phyloP scores from a whole-genome alignment of 306 rosid species.

The Purshia tridentata region DNA sequence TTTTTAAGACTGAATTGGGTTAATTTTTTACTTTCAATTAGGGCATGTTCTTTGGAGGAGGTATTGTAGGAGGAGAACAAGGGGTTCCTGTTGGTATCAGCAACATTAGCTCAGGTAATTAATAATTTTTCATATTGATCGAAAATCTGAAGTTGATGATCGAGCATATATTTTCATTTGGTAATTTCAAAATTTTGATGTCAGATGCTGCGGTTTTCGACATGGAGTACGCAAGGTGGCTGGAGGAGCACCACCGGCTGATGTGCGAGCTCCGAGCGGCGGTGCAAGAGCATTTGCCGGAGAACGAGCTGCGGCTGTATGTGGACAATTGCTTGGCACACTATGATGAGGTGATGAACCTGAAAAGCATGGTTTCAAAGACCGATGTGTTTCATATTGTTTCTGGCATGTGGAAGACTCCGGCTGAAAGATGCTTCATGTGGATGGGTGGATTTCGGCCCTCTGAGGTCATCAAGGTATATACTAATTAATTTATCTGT shows the following conservation, averaged over 20 bases:
- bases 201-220: slow-evolving; percentile 80
- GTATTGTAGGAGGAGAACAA: slow-evolving; percentile 72
- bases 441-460: slow-evolving; percentile 96
- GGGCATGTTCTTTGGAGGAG: slow-evolving; percentile 75
- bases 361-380: slow-evolving; percentile 72
- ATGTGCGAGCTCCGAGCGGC: slow-evolving; percentile 87
- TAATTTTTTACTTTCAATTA: slow-evolving; percentile 27
- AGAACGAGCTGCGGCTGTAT: slow-evolving; percentile 68
- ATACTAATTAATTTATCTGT: background rate
- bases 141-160: too few species aligned
- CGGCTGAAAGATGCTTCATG: slow-evolving; percentile 92
- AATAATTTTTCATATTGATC: too few species aligned
- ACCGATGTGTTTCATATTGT: slow-evolving; percentile 77
- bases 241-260: slow-evolving; percentile 76
- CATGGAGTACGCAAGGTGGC: slow-evolving; percentile 79
- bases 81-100: slow-evolving; percentile 56
- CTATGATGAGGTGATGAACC: slow-evolving; percentile 60
- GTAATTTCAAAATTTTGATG: too few species aligned
- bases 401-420: slow-evolving; percentile 93
- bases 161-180: too few species aligned
- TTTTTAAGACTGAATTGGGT: slow-evolving; percentile 3
- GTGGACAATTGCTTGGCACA: slow-evolving; percentile 77
- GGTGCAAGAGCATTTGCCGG: slow-evolving; percentile 73
- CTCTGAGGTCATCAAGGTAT: slow-evolving; percentile 90
- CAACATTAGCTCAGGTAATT: slow-evolving; percentile 65